Base-by-base conservation (phyloP, 2,329 filamentous ascomycete genomes). In the Aureobasidium zeae region DNA sequence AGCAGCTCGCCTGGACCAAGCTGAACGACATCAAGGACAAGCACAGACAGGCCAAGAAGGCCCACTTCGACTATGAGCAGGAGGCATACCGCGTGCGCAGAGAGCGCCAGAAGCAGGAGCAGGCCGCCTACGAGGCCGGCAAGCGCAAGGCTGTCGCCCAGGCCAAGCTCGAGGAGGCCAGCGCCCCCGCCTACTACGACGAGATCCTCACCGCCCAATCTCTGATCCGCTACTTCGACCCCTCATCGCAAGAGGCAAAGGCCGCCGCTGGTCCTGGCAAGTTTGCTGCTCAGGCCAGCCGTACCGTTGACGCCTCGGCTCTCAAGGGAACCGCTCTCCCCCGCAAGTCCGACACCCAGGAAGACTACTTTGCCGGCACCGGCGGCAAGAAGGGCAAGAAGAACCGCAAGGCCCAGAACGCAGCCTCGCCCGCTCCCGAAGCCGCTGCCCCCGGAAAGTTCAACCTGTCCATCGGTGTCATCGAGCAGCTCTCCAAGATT, bases 161-260 rank as follows among this genome's bases (percentile, higher is more conserved):
- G 65, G 76, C 80, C 62, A 74, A 85, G 64, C 79, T 93, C 29
- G 79, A 81, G 57, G 83, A 89, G 59, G 86, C 86, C 54, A 84
- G 80, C 60, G 81, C 86, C 56, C 87, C 83, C 12, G 91, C 91
- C 41, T 98, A 86, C 71, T 74, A 86, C 34, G 86, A 95, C 55
- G 87, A 98, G 70, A 94, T 98, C 58, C 77, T 87, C 56, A 83
- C 83, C 42, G 85, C 86, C 50, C 85, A 91, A 68, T 83, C 80
- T 61, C 73, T 98, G 33, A 84, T 96, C 55, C 80, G 81, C 54
- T 89, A 89, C 74, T 89, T 96, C 54, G 88, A 96, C 63, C 89
- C 89, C 2, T 76, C 77, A 47, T 67, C 70, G 26, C 63, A 68
- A 20, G 65, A 71, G 22, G 71, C 73, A 60, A 85, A 83, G 66